Base-by-base conservation (phyloP, 305 asterid species). In the Solanum aculeatissimum region DNA sequence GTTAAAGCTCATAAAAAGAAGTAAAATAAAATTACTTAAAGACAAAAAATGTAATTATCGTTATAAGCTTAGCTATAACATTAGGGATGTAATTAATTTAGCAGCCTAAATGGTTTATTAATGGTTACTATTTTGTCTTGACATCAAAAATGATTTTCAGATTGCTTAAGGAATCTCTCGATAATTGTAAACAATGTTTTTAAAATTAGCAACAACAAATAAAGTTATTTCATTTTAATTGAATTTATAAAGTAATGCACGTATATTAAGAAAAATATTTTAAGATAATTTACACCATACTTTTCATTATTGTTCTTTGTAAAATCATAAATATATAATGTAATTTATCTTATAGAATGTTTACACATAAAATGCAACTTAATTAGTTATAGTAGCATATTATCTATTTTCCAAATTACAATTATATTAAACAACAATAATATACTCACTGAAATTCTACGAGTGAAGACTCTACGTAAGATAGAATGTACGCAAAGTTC, bases 111-210 rank as follows among this genome's bases (percentile, higher is more conserved):
- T 69, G 23, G 40, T 74, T 74, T 74, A 45, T 23, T 45, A 14
- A 47, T 23, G 60, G 81, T 74, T 23, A 47, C 60, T 72, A 45
- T 12, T 74, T 74, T 74, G 58, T 74, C 81, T 25, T 74, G 40
- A 47, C 60, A 74, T 47, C 15, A 74, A 74, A 74, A 74, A 2
- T 4, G 40, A 25, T 23, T 47, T 47, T 74, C 38, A 71, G 27
- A 27, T 45, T 51, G 21, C 13, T 74, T 25, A 25, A 74, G 42
- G 60, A 74, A 74, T 74, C 81, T 45, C 81, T 74, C 9, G 42
- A 47, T 11, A 47, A n/a, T 47, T 45, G 81, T 8, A 15, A 15
- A 29, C 47, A 74, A 47, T 23, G 21, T 15, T 47, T 23, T 72
- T 12, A 5, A 71, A 71, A 42, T 70, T 70, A 40, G 35, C 35